Percentiles rank a stretch among this genome's conserved stretches.
These are phyloP conservation scores for Chaetomium olivaceum DNA, from an alignment of 2,329 filamentous ascomycete species.

Conservation along the genomic window DNA sequence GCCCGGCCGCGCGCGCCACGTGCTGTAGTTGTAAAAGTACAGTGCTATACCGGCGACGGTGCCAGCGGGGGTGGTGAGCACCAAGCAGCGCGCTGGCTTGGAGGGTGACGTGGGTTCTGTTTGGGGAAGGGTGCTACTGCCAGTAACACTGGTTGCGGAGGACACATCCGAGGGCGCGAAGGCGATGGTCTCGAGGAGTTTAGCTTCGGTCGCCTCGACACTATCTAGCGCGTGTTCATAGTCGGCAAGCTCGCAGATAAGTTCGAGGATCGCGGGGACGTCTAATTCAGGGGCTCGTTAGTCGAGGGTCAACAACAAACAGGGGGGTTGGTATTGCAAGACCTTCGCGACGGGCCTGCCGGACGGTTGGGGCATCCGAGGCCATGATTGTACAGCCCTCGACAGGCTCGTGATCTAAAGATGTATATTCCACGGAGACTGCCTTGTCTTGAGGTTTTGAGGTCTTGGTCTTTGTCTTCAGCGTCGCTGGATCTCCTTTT, in stretches of 20 bases:
- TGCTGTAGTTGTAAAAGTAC: conserved; percentile 95
- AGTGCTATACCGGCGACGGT: conserved; percentile 73
- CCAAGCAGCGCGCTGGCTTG: conserved; percentile 73
- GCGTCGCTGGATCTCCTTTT: neutral
- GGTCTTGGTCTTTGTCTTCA: neutral
- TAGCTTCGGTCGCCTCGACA: conserved; percentile 77
- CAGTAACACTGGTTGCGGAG: conserved; percentile 29
- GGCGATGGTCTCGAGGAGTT: conserved; percentile 72
- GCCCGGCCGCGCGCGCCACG: conserved; percentile 83
- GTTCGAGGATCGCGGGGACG: conserved; percentile 72
- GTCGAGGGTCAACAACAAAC: neutral
- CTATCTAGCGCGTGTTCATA: conserved; percentile 77
- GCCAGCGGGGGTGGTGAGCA: conserved; percentile 57
- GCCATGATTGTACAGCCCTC: conserved; percentile 2
- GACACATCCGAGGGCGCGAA: conserved; percentile 61
- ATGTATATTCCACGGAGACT: neutral
- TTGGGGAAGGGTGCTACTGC: conserved; percentile 37
- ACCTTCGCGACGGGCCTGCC: conserved; percentile 64
- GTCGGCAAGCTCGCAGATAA: conserved; percentile 82
- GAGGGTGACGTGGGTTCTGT: conserved; percentile 56
- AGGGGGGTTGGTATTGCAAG: neutral
- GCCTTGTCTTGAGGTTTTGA: neutral
- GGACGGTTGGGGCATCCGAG: conserved; percentile 42
- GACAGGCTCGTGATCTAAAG: neutral
- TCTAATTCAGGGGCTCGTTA: conserved; percentile 55